A percentile compares a stretch with the other conserved stretches of the same genome.
Conservation (phyloP, 768 basidiomycete genomes). For the Candolleomyces efflorescens region DNA sequence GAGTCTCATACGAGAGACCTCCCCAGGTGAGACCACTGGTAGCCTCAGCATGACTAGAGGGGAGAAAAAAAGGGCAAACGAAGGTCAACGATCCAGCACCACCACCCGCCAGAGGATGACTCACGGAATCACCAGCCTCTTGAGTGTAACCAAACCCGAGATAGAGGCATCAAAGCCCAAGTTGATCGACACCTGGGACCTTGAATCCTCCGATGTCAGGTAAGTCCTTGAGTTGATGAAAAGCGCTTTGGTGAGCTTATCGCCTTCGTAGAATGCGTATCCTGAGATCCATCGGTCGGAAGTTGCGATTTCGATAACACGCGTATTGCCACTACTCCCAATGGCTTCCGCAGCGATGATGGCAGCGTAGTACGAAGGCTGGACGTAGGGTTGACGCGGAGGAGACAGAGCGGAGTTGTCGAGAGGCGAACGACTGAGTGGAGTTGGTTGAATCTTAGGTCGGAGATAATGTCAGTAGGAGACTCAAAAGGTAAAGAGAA, state of each 20-base stretch:
- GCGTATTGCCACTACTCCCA: background rate
- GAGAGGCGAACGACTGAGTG: background rate
- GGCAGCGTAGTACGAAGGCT: background rate
- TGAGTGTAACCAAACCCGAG: background rate
- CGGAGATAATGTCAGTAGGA: background rate
- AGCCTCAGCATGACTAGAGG: background rate
- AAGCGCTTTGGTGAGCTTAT: background rate
- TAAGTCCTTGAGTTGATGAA: constrained; percentile 1
- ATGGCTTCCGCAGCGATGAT: constrained; percentile 2
- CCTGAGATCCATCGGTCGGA: background rate
- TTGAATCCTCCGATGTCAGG: background rate
- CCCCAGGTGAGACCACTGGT: constrained; percentile 1
- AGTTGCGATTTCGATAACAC: background rate
- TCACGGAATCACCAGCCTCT: constrained; percentile 1
- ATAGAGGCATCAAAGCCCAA: background rate
- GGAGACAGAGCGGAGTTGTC: background rate
- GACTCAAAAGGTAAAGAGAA: background rate
- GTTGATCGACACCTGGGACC: background rate
- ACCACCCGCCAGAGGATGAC: background rate
- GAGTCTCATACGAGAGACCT: background rate
- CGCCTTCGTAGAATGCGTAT: constrained; percentile 1
- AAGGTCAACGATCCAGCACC: background rate
- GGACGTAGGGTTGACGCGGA: background rate
- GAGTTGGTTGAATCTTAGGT: background rate
- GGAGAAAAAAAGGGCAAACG: background rate